phyloP scores from a whole-genome alignment of 148 eudicot species.

The Hydrangea macrophylla region DNA sequence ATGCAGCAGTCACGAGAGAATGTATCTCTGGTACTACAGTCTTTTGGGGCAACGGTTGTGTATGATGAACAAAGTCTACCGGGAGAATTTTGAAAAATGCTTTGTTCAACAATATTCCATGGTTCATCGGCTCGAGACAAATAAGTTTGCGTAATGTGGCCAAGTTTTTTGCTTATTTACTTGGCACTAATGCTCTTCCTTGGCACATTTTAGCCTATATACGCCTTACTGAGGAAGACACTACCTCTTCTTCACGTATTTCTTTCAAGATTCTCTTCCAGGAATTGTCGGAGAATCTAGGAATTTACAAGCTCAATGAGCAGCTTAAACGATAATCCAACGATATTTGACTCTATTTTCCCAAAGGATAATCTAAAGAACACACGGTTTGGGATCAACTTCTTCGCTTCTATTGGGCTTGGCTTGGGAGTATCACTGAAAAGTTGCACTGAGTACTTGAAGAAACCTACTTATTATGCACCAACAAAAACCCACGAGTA shows the following conservation, averaged over 20 bases:
- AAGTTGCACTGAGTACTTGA: conserved; percentile 75
- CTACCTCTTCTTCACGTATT: conserved; percentile 90
- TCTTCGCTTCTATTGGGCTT: conserved; percentile 87
- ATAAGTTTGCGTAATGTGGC: conserved; percentile 88
- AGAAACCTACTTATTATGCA: conserved; percentile 88
- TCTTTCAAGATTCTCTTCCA: conserved; percentile 96
- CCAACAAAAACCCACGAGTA: conserved; percentile 58
- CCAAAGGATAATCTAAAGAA: conserved; percentile 79
- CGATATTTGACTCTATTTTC: conserved; percentile 73
- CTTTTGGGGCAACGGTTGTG: conserved; percentile 89
- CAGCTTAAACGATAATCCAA: conserved; percentile 65
- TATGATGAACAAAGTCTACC: conserved; percentile 76
- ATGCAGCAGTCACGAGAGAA: conserved; percentile 97
- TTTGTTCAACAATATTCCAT: conserved; percentile 93
- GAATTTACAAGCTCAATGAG: conserved; percentile 73
- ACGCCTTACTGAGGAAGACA: conserved; percentile 86
- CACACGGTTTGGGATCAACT: conserved; percentile 76
- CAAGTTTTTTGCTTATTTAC: conserved; percentile 85
- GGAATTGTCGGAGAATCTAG: conserved; percentile 85
- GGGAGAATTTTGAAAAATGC: conserved; percentile 82
- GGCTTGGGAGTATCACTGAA: conserved; percentile 90
- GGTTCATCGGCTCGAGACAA: conserved; percentile 93
- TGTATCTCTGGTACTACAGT: conserved; percentile 85
- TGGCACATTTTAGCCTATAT: conserved; percentile 87
- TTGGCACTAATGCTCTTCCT: conserved; percentile 85